These are phyloP conservation scores for Ocimum tenuiflorum DNA, from an alignment of 257 asterid genomes.

Conservation along the genomic window DNA sequence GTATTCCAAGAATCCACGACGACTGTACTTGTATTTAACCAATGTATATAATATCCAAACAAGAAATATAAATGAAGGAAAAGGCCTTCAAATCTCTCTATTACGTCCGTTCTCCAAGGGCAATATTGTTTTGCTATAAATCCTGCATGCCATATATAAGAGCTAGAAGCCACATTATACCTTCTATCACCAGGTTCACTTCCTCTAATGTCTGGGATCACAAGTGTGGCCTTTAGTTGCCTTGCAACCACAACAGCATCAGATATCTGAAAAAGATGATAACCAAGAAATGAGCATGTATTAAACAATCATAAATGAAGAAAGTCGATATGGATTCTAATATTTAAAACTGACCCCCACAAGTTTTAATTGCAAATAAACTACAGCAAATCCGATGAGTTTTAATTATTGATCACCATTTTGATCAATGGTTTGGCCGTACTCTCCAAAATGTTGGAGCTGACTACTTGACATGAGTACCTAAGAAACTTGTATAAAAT, in stretches of 20 bases:
- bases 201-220: slow-evolving; percentile 92
- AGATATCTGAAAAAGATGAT: slow-evolving; percentile 52
- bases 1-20: background rate
- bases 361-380: background rate
- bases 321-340: background rate
- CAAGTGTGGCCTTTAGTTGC: slow-evolving; percentile 79
- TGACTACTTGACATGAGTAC: background rate
- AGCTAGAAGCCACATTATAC: slow-evolving; percentile 37
- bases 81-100: slow-evolving; percentile 1
- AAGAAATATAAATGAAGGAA: slow-evolving; percentile 6
- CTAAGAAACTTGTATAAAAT: background rate
- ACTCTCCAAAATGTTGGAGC: background rate
- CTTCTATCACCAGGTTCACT: slow-evolving; percentile 73
- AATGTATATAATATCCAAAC: background rate
- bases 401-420: background rate
- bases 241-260: slow-evolving; percentile 95
- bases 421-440: background rate
- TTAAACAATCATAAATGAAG: slow-evolving; percentile 12
- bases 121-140: slow-evolving; percentile 4
- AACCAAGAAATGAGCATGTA: slow-evolving; percentile 9
- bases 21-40: background rate
- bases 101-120: background rate
- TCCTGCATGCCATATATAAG: slow-evolving; percentile 4
- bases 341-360: background rate
- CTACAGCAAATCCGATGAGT: background rate